Base-by-base conservation (phyloP, 257 asterid genomes). In the Fraxinus pennsylvanica region DNA sequence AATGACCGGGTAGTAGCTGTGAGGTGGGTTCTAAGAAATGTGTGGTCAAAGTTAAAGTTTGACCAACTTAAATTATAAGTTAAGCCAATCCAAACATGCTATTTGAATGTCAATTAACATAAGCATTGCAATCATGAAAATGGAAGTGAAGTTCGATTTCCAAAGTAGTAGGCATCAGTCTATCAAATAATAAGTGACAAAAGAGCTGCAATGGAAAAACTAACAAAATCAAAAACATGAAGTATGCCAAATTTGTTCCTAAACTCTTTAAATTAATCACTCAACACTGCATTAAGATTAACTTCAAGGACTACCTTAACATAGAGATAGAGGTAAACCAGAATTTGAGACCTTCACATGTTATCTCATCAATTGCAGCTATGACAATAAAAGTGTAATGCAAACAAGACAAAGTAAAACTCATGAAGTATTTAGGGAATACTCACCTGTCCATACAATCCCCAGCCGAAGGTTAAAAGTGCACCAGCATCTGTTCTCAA, bases 401-500 rank as follows among this genome's bases (percentile, higher is more conserved):
- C 71, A 43, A 50, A 74, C 21, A 81, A 21, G 66, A 81, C n/a
- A 35, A 76, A 72, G 77, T 71, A 65, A 78, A 43, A 73, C 41
- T 68, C 74, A n/a, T 54, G 4, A 63, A 45, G 50, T 5, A 67
- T 12, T 29, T 80, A 71, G 59, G 32, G 72, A 76, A 79, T 38
- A 36, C 86, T 86, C 80, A 96, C 99, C 94, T 96, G 99, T 78
- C 99, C 99, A 73, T 96, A 96, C 76, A 90, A 83, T 85, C 99
- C 99, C 99, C 99, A 96, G 74, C 99, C 99, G 77, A 96, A 96
- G 47, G 97, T 87, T 78, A 96, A 90, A 76, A 96, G 43, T 33
- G 97, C 96, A 65, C 99, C 99, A 72, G 97, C 92, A 90, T 96
- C 99, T 94, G 93, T 85, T 74, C 74, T 45, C 70, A 81, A 70